phyloP scores from a whole-genome alignment of 352 stramenopile genomes.

The Pythium coloratum region DNA sequence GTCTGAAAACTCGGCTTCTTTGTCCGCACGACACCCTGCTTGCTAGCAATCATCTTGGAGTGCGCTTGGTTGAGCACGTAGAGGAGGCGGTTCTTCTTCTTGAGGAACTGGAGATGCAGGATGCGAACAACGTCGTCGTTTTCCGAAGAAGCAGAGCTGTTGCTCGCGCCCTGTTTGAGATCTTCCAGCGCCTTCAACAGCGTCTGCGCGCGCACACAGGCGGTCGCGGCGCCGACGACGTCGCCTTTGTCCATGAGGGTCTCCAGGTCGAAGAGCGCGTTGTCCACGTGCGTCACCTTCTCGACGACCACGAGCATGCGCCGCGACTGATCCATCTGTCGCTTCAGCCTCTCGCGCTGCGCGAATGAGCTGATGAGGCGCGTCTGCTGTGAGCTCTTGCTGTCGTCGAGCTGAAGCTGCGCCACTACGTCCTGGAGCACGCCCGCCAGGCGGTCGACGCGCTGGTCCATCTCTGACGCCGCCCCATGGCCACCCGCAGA shows the following conservation, averaged over 20 bases:
- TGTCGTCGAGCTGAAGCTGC: slow-evolving; percentile 47
- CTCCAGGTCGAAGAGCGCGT: slow-evolving; percentile 50
- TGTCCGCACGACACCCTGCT: slow-evolving; percentile 36
- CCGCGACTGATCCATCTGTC: slow-evolving; percentile 62
- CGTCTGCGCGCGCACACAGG: slow-evolving; percentile 36
- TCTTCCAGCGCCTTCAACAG: slow-evolving; percentile 34
- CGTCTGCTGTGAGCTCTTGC: slow-evolving; percentile 20
- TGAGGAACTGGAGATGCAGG: slow-evolving; percentile 47
- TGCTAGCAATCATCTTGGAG: slow-evolving; percentile 38
- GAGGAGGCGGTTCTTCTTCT: slow-evolving; percentile 56
- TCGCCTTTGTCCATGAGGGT: slow-evolving; percentile 40
- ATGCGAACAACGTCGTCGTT: slow-evolving; percentile 41
- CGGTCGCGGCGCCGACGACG: slow-evolving; percentile 50
- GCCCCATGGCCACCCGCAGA: slow-evolving; percentile 2
- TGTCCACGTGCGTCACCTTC: slow-evolving; percentile 65
- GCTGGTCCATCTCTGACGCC: slow-evolving; percentile 50
- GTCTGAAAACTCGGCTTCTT: slow-evolving; percentile 19
- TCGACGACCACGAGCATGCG: slow-evolving; percentile 65
- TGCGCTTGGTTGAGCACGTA: slow-evolving; percentile 52
- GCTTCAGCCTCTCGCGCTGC: slow-evolving; percentile 55
- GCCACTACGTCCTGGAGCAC: slow-evolving; percentile 48
- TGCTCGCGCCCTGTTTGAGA: not conserved
- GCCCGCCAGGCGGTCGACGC: slow-evolving; percentile 43
- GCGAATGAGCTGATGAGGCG: slow-evolving; percentile 55
- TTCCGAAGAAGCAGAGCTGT: not conserved